These are phyloP conservation scores for Physocladia obscura DNA, from an alignment of 192 early-diverging fungal genomes.

Conservation along the genomic window DNA sequence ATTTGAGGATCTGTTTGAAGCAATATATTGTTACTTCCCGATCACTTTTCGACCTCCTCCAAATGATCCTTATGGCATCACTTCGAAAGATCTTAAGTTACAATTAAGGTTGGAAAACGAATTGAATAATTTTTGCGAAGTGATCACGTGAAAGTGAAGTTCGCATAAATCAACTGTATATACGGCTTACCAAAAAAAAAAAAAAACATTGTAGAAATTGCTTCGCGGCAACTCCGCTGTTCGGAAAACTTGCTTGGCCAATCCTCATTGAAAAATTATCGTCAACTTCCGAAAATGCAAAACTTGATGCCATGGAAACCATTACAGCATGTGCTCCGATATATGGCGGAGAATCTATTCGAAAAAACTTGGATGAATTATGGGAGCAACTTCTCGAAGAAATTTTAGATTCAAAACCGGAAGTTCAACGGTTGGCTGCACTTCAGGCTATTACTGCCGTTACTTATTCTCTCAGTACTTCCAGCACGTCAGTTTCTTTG, in stretches of 20 bases:
- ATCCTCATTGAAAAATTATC: conserved; percentile 87
- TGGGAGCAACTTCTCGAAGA: conserved; percentile 75
- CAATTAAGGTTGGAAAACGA: conserved; percentile 60
- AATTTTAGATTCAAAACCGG: conserved; percentile 76
- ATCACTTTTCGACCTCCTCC: conserved; percentile 97
- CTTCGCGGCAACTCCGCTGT: conserved; percentile 69
- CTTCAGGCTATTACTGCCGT: conserved; percentile 61
- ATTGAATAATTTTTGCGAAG: not conserved
- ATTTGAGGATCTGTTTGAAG: conserved; percentile 86
- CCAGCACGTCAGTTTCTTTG: conserved; percentile 25
- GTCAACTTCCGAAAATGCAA: conserved; percentile 81
- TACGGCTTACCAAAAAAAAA: conserved; percentile 32
- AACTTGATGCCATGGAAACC: conserved; percentile 91
- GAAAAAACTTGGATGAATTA: conserved; percentile 67
- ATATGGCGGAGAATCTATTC: conserved; percentile 69
- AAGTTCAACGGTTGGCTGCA: conserved; percentile 65
- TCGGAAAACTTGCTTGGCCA: conserved; percentile 68
- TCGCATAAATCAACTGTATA: conserved; percentile 8
- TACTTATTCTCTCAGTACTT: conserved; percentile 58
- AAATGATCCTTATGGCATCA: conserved; percentile 92
- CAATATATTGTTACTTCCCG: conserved; percentile 99
- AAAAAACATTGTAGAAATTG: conserved; percentile 53
- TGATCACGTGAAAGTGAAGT: not conserved
- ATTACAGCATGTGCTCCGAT: conserved; percentile 74
- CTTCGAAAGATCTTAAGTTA: conserved; percentile 85